Base-by-base conservation (phyloP, 805 yeast genomes). In the Kazachstania taianensis region DNA sequence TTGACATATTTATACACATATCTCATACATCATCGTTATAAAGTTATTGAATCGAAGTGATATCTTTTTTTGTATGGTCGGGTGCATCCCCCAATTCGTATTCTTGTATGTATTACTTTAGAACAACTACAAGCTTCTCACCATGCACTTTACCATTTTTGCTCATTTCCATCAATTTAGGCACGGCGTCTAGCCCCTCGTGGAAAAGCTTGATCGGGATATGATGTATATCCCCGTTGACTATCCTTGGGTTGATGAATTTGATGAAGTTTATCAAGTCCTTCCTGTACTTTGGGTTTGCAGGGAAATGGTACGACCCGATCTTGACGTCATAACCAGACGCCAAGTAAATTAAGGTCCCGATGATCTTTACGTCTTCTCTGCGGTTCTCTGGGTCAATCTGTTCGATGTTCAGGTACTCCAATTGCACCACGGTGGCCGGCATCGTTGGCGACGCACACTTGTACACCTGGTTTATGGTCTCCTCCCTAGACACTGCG, bases 291-390 rank as follows among this genome's bases (percentile, higher is more conserved):
- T 32, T 50, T 44, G 45, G 50, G 24, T 38, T 45, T 20, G 49
- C 53, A 23, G 50, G 56, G 28, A 50, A 41, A 33, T 25, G 37
- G n/a, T 33, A 14, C 7, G 48, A 50, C n/a, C 48, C 55, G 18
- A 66, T 53, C 13, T 49, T 32, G 14, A 58, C 50, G 8, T 53
- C 58, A 15, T 50, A 52, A 32, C 70, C 71, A 19, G 49, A 42
- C 5, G 58, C 61, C 12, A 57, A 39, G 39, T 67, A 69, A 6
- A 63, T 63, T 19, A 67, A 37, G 2, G 72, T 58, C 5, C 45
- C 41, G 16, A 53, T 57, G 29, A 58, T 44, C 4, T 38, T 45
- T 19, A 65, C 66, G 33, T 59, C 55, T 6, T 49, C 48, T 33
- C 49, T 46, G 45, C 64, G 59, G 23, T 48, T 49, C 3, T 46